phyloP scores from a whole-genome alignment of 2,329 filamentous ascomycete genomes.

The Trichoderma simmonsii region DNA sequence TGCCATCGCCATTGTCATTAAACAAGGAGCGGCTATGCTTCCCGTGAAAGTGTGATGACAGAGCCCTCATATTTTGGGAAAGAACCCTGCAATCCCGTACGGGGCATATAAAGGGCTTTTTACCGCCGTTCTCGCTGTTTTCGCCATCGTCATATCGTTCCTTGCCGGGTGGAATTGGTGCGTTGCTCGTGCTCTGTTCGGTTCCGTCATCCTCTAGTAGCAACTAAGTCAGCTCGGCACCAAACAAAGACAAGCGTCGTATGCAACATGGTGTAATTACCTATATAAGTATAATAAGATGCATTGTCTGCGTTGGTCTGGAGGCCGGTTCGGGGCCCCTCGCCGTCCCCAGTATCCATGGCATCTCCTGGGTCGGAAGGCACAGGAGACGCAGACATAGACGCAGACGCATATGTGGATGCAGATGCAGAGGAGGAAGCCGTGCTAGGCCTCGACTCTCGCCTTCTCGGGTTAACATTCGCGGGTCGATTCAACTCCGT shows the following conservation, averaged over 20 bases:
- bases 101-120: slow-evolving; percentile 35
- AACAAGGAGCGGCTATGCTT: slow-evolving; percentile 21
- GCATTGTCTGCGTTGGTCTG: background rate
- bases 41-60: slow-evolving; percentile 22
- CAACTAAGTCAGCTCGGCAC: background rate
- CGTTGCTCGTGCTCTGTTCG: background rate
- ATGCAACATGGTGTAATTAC: background rate
- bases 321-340: background rate
- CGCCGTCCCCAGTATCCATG: background rate
- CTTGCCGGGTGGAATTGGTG: slow-evolving; percentile 9
- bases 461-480: background rate
- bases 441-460: background rate
- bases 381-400: background rate
- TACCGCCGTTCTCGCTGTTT: slow-evolving; percentile 14
- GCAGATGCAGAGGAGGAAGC: background rate
- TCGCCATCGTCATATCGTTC: background rate
- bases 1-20: slow-evolving; percentile 43
- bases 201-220: background rate
- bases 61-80: slow-evolving; percentile 24
- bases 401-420: background rate
- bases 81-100: slow-evolving; percentile 36
- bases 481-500: background rate
- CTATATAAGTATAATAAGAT: slow-evolving; percentile 12
- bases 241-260: background rate
- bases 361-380: background rate